These are phyloP conservation scores for Ammopiptanthus mongolicus DNA, from an alignment of 306 rosid species.

Conservation along the genomic window DNA sequence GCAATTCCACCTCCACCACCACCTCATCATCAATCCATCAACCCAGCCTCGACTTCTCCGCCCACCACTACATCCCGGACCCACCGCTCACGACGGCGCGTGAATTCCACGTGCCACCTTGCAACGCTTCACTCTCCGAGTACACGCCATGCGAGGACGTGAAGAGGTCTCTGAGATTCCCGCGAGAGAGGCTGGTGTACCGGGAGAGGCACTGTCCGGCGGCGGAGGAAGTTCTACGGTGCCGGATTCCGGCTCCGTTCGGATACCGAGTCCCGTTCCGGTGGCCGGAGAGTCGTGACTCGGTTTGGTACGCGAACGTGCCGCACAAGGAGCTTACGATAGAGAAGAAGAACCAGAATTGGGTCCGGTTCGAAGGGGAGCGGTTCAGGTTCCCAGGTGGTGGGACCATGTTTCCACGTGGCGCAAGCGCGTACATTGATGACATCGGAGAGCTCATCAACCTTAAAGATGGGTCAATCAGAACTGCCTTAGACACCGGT, in stretches of 20 bases:
- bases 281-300: slow-evolving; percentile 84
- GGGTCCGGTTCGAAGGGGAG: slow-evolving; percentile 70
- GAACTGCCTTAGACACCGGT: slow-evolving; percentile 95
- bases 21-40: background rate
- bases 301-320: slow-evolving; percentile 84
- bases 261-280: slow-evolving; percentile 64
- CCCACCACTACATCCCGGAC: slow-evolving; percentile 43
- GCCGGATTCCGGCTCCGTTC: slow-evolving; percentile 67
- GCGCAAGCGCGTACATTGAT: slow-evolving; percentile 72
- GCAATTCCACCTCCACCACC: background rate
- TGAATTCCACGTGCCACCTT: slow-evolving; percentile 27
- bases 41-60: slow-evolving; percentile 45
- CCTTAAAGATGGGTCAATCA: slow-evolving; percentile 65
- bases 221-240: slow-evolving; percentile 42
- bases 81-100: slow-evolving; percentile 21
- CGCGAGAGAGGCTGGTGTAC: slow-evolving; percentile 45
- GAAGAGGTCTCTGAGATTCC: slow-evolving; percentile 58
- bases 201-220: slow-evolving; percentile 84
- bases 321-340: slow-evolving; percentile 81
- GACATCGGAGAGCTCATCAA: slow-evolving; percentile 66
- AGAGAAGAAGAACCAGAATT: slow-evolving; percentile 92
- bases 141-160: slow-evolving; percentile 92
- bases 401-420: slow-evolving; percentile 93
- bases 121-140: slow-evolving; percentile 39
- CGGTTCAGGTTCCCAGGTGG: slow-evolving; percentile 89